Evolutionary conservation across 805 yeast species (phyloP), one percentile per base, ranked within the genome.

Genomic region (Pichia pseudocactophila): DNA sequence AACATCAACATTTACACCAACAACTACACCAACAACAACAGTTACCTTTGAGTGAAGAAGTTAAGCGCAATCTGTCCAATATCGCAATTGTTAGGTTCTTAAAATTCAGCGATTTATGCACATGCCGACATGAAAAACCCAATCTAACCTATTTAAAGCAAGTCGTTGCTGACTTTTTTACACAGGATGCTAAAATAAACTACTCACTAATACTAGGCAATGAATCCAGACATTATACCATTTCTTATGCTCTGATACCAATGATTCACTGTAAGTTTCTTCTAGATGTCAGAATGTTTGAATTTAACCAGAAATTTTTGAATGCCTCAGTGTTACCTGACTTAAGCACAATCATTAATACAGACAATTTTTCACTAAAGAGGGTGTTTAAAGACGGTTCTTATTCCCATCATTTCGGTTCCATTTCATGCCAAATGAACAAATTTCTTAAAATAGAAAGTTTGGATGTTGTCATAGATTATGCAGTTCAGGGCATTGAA

Each of bases 331-430:
- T 72, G 1, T 55, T 77, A 37, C 69, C 76, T 4, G 69, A 73
- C 46, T 79, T 79, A 0, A 66, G 73, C 5, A 71, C 77, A 0
- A 68, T 71, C 41, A 57, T 80, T 28, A 80, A 76, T 33, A 71
- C 79, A 37, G 66, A 76, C 11, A 63, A 75, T 35, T 65, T 72
- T 30, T 62, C 73, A 1, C 59, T 72, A 36, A 64, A 72, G 15
- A 73, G 70, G 49, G 68, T 73, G 58, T 83, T 77, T 55, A 59
- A 64, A 2, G 95, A 85, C 59, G 94, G 92, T 0, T 78, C 89
- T 3, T 71, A 71, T 50, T 76, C 83, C 8, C 70, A 74, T 9
- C 72, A 80, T 37, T 66, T 68, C 44, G 85, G 90, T 0, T 74
- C 74, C 16, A 61, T 80, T 34, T 76, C 77, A 48, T 74, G 83